Conservation (phyloP, 1,284 basidiomycete genomes). For the Rhodotorula glutinis region DNA sequence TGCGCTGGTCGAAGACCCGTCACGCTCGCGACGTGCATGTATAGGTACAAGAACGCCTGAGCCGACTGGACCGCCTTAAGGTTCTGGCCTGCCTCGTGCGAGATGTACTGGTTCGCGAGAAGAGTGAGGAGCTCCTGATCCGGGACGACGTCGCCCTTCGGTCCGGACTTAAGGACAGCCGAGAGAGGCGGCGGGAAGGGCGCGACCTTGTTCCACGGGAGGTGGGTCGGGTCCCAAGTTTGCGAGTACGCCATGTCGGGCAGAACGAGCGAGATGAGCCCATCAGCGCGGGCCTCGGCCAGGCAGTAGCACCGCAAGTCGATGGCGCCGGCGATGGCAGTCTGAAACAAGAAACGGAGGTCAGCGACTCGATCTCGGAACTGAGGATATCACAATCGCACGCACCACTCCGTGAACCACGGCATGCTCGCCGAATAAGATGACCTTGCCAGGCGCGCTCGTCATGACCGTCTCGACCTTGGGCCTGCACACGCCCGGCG, state of each 20-base stretch:
- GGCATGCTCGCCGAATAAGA: conserved; percentile 97
- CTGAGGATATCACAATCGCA: too few relatives aligned
- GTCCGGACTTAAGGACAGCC: conserved; percentile 48
- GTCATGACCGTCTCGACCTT: conserved; percentile 61
- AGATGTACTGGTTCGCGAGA: conserved; percentile 28
- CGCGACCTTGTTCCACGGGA: conserved; percentile 72
- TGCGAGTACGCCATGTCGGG: conserved; percentile 76
- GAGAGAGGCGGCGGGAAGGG: conserved; percentile 42
- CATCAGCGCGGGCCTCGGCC: conserved; percentile 69
- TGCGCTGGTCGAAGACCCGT: conserved; percentile 60
- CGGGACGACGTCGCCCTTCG: conserved; percentile 57
- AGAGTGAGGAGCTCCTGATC: conserved; percentile 64
- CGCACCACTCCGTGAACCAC: conserved; percentile 94
- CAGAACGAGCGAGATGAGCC: conserved; percentile 71
- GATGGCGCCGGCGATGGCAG: conserved; percentile 90
- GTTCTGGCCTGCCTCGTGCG: conserved; percentile 12
- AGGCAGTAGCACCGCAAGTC: conserved; percentile 93
- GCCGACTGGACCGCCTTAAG: conserved; percentile 49
- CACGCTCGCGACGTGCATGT: conserved; percentile 60
- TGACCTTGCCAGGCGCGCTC: conserved; percentile 95
- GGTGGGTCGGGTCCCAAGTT: conserved; percentile 71
- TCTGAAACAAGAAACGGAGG: conserved; percentile 60
- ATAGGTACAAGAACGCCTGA: conserved; percentile 87
- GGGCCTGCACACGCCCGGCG: neutral
- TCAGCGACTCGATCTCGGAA: neutral